phyloP scores from a whole-genome alignment of 305 asterid genomes.

The Fraxinus baroniana region DNA sequence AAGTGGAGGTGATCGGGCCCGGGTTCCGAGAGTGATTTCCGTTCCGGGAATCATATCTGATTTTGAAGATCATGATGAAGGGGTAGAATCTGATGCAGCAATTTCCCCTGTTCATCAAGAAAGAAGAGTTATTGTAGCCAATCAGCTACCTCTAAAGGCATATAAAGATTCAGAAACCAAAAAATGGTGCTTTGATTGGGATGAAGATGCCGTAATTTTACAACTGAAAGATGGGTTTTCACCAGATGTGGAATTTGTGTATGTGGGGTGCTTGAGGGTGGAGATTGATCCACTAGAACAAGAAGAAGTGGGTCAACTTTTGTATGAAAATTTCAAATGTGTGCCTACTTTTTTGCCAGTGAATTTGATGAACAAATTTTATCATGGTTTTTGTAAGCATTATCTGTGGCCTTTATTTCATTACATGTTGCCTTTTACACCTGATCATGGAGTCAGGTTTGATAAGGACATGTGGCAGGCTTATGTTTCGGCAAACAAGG shows the following conservation, averaged over 20 bases:
- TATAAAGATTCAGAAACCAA: conserved; percentile 29
- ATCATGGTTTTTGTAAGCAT: conserved; percentile 87
- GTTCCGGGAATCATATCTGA: conserved; percentile 63
- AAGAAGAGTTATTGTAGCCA: conserved; percentile 58
- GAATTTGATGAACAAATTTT: conserved; percentile 60
- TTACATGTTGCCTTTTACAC: conserved; percentile 69
- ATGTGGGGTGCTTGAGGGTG: conserved; percentile 58
- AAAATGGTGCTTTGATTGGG: conserved; percentile 86
- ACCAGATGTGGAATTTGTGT: conserved; percentile 54
- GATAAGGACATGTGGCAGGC: conserved; percentile 69
- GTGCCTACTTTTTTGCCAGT: conserved; percentile 73
- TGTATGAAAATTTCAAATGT: conserved; percentile 66
- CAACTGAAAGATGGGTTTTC: conserved; percentile 72
- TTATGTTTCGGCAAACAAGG: conserved; percentile 69
- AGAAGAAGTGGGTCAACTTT: conserved; percentile 65
- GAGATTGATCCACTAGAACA: conserved; percentile 60
- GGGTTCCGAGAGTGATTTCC: conserved; percentile 59
- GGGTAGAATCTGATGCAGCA: conserved; percentile 16
- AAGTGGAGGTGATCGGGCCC: conserved; percentile 46
- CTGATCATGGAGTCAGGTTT: conserved; percentile 67
- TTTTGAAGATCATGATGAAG: conserved; percentile 31
- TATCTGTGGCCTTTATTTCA: conserved; percentile 84
- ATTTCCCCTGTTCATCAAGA: conserved; percentile 30
- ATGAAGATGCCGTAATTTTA: conserved; percentile 54
- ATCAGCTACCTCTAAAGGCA: conserved; percentile 60